Conservation (phyloP, 139 green algal species). For the Chlorella sp. region DNA sequence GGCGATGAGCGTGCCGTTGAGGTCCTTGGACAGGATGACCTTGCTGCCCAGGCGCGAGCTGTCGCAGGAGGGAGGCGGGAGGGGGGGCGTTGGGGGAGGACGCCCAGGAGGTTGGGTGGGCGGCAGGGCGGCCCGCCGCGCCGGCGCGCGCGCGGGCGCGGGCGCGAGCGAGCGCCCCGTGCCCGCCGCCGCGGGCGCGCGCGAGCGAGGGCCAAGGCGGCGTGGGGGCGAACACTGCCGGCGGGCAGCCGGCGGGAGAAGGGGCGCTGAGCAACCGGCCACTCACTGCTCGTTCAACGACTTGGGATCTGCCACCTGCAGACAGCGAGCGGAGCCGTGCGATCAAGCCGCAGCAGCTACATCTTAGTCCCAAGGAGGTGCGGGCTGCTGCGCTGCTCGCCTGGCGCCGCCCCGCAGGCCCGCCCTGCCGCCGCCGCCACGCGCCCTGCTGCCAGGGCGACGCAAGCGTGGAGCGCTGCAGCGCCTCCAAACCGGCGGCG, state of each 20-base stretch:
- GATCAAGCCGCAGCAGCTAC: no score
- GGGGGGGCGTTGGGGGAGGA: background rate
- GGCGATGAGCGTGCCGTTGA: slow-evolving; percentile 24
- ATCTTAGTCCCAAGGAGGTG: no score
- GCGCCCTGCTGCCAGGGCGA: no score
- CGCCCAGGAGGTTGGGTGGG: background rate
- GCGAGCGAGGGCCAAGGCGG: background rate
- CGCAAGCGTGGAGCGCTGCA: no score
- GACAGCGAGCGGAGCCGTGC: no score
- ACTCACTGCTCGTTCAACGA: slow-evolving; percentile 18
- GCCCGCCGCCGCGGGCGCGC: background rate
- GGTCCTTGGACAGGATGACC: slow-evolving; percentile 22
- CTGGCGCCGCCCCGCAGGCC: no score
- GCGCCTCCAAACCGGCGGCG: no score
- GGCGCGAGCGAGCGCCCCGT: background rate
- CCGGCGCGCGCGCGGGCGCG: background rate
- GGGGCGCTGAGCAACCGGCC: background rate
- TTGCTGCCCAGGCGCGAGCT: slow-evolving; percentile 39
- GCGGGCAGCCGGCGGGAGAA: background rate
- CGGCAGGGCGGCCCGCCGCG: background rate
- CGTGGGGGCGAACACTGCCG: background rate
- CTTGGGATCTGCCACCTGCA: slow-evolving; percentile 1
- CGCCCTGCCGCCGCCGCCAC: no score
- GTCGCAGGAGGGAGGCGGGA: background rate
- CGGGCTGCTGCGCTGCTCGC: no score